phyloP scores from a whole-genome alignment of 108 stramenopile species.

The Nitzschia sp. region DNA sequence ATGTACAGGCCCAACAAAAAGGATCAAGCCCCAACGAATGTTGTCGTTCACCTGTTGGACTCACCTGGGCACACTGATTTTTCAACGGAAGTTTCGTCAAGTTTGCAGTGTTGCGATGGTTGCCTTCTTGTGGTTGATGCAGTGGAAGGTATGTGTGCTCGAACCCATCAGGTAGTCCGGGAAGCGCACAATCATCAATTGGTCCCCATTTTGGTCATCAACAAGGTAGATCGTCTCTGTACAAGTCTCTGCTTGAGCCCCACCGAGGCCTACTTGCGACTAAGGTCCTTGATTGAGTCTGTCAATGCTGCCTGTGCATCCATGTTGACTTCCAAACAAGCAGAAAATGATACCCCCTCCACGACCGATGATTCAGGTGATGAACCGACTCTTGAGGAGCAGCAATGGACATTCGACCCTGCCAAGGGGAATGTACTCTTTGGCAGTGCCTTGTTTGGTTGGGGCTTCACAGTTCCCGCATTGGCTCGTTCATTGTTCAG shows the following conservation, averaged over 20 bases:
- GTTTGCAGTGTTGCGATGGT: slow-evolving; percentile 91
- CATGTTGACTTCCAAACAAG: slow-evolving; percentile 61
- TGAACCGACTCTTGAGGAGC: slow-evolving; percentile 39
- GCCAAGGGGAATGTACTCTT: slow-evolving; percentile 94
- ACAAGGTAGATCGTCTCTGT: slow-evolving; percentile 91
- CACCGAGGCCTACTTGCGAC: slow-evolving; percentile 87
- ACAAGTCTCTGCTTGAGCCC: slow-evolving; percentile 71
- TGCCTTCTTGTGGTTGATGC: slow-evolving; percentile 95
- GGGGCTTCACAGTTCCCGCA: slow-evolving; percentile 89
- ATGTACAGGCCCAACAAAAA: slow-evolving; percentile 25
- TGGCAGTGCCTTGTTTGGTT: slow-evolving; percentile 90
- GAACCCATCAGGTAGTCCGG: slow-evolving; percentile 94
- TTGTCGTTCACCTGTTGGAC: slow-evolving; percentile 92
- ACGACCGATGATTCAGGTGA: slow-evolving; percentile 16
- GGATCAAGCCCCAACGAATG: slow-evolving; percentile 33
- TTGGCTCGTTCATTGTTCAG: slow-evolving; percentile 76
- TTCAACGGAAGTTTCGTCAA: slow-evolving; percentile 90
- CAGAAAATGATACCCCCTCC: slow-evolving; percentile 19
- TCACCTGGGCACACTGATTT: slow-evolving; percentile 99
- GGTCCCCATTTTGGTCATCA: slow-evolving; percentile 89
- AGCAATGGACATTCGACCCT: slow-evolving; percentile 92
- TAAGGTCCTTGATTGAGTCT: slow-evolving; percentile 87
- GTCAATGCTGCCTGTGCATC: slow-evolving; percentile 88
- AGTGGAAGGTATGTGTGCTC: slow-evolving; percentile 92
- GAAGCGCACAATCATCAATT: slow-evolving; percentile 89